A percentile compares a stretch with the other conserved stretches of the same genome.
phyloP scores from a whole-genome alignment of 2,329 filamentous ascomycete genomes.

The Alternaria viburni region DNA sequence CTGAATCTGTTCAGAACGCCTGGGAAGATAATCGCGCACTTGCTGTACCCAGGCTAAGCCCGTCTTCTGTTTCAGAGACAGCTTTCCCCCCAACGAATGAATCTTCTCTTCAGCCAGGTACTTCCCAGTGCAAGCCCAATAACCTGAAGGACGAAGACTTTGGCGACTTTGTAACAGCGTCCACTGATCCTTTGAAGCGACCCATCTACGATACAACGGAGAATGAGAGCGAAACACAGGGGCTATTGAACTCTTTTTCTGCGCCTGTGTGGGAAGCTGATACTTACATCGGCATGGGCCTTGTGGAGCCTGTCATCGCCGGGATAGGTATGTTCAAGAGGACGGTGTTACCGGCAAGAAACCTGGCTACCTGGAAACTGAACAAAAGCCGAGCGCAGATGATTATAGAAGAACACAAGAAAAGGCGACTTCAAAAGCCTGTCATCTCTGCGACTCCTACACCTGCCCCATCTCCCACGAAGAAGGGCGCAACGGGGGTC shows the following conservation, averaged over 20 bases:
- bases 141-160: constrained; percentile 11
- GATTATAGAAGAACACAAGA: background rate
- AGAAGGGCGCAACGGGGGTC: too few relatives aligned
- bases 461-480: background rate
- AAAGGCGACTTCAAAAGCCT: background rate
- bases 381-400: background rate
- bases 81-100: background rate
- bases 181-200: background rate
- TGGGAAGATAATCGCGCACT: background rate
- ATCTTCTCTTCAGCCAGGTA: background rate
- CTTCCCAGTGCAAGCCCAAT: background rate
- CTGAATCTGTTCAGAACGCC: background rate
- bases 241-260: background rate
- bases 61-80: background rate
- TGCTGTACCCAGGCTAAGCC: background rate
- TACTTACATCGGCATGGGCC: constrained; percentile 5
- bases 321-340: constrained; percentile 6
- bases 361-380: background rate
- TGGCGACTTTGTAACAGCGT: constrained; percentile 10
- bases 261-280: constrained; percentile 1
- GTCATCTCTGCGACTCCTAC: background rate
- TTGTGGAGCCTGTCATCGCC: constrained; percentile 2
- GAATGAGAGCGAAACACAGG: background rate
- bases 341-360: constrained; percentile 7
- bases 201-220: constrained; percentile 6